Base-by-base conservation (phyloP, 202 grass and related monocot species). In the Digitaria exilis region DNA sequence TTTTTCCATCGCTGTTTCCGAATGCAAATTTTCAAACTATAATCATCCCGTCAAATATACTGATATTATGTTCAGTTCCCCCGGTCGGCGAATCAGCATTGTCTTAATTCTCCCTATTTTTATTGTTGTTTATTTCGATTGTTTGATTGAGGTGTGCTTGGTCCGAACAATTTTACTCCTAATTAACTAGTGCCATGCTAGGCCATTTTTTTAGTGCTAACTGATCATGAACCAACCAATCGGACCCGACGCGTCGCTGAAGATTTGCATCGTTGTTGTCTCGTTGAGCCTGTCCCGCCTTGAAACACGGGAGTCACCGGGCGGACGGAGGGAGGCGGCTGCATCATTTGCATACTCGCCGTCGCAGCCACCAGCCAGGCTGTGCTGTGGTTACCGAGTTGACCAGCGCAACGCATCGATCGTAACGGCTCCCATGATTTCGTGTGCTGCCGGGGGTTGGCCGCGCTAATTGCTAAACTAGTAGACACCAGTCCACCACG, bases 291-390 rank as follows among this genome's bases (percentile, higher is more conserved):
- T 29, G 41, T 85, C 30, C 42, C 83, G 75, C 75, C 84, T 18
- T 69, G 78, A 81, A 81, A 81, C 77, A 68, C 70, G 84, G 48
- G 21, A 63, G 2, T 39, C 37, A 39, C 37, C 37, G 37, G 37
- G n/a, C n/a, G n/a, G n/a, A 39, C 37, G 13, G 44, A 3, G 7
- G 24, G 31, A 56, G 12, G 52, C 52, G 7, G 22, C 14, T 56
- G 17, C 62, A 19, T 65, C n/a, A 39, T 39, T 63, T 18, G 48
- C 48, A 50, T 19, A 6, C 44, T 4, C 45, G n/a, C n/a, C n/a
- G n/a, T n/a, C n/a, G 4, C 46, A 67, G 45, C 45, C 45, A 48
- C 12, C 45, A 17, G 32, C 29, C n/a, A n/a, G n/a, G n/a, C n/a
- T n/a, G n/a, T n/a, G n/a, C 4, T 48, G 49, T 7, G 49, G 18